These are phyloP conservation scores for Trichophyton benhamiae DNA, from an alignment of 2,329 filamentous ascomycete species.

Conservation along the genomic window DNA sequence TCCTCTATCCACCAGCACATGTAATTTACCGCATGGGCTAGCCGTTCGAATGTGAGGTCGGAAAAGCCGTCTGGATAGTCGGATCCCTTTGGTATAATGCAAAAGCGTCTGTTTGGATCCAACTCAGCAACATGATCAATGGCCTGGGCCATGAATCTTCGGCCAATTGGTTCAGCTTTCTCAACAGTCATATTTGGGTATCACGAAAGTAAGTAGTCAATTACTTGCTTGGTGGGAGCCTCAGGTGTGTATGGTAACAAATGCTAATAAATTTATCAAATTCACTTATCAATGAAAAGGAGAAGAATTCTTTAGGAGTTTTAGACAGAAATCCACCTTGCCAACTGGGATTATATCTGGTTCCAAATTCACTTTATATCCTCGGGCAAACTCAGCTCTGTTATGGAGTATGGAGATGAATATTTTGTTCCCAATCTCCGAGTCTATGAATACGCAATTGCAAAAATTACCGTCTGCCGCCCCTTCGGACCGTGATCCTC, in stretches of 20 bases:
- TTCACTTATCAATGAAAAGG: neutral
- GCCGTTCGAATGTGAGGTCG: neutral
- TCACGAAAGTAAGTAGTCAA: neutral
- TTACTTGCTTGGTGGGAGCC: too few relatives aligned
- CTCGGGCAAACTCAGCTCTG: neutral
- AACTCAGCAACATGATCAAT: neutral
- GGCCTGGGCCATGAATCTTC: neutral
- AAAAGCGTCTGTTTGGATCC: neutral
- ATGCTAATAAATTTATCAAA: neutral
- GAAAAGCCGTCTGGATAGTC: neutral
- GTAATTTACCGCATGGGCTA: constrained; percentile 15
- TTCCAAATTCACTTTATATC: neutral
- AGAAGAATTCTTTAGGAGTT: neutral
- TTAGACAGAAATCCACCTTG: neutral
- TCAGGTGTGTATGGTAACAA: neutral
- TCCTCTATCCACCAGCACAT: constrained; percentile 19
- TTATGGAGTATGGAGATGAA: neutral
- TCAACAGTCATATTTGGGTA: neutral
- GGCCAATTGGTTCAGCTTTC: neutral
- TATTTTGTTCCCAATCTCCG: neutral
- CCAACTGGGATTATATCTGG: neutral
- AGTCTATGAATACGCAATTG: neutral
- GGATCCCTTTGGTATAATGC: neutral
- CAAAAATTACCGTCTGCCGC: neutral
- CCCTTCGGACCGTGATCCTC: neutral